Conservation (phyloP, 345 rosid genomes). For the Dipteronia dyeriana region DNA sequence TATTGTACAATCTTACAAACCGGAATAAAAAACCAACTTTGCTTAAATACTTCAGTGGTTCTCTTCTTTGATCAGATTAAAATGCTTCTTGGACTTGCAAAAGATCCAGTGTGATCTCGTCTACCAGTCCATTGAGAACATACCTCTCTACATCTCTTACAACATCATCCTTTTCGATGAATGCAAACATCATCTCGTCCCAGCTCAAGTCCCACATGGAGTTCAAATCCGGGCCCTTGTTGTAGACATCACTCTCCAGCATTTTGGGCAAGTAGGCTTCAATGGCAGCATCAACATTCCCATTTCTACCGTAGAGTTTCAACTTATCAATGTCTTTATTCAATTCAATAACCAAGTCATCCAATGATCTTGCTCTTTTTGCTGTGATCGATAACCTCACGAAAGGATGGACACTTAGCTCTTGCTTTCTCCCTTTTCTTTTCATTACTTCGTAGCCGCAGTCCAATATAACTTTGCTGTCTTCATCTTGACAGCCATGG, state of each 20-base stretch:
- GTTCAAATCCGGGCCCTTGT: slow-evolving; percentile 58
- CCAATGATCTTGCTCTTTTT: slow-evolving; percentile 44
- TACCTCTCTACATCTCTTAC: slow-evolving; percentile 69
- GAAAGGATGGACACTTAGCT: slow-evolving; percentile 68
- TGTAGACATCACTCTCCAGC: slow-evolving; percentile 60
- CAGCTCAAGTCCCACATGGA: slow-evolving; percentile 94
- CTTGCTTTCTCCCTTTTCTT: slow-evolving; percentile 74
- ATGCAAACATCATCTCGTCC: slow-evolving; percentile 45
- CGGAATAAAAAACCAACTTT: slow-evolving; percentile 5
- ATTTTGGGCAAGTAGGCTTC: slow-evolving; percentile 67
- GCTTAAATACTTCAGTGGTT: not conserved
- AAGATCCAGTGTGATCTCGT: slow-evolving; percentile 67
- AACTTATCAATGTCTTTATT: slow-evolving; percentile 55
- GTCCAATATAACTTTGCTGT: slow-evolving; percentile 62
- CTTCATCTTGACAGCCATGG: slow-evolving; percentile 37
- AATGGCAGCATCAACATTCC: slow-evolving; percentile 32
- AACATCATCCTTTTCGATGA: slow-evolving; percentile 69
- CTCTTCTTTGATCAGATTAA: not conserved
- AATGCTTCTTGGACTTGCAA: slow-evolving; percentile 28
- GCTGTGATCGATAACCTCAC: slow-evolving; percentile 39
- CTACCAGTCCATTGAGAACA: slow-evolving; percentile 62
- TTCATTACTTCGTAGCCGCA: slow-evolving; percentile 83
- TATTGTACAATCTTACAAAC: not conserved
- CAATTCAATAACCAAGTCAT: slow-evolving; percentile 62
- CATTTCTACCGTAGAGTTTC: slow-evolving; percentile 52